phyloP scores from a whole-genome alignment of 2,329 filamentous ascomycete species.

The Sporothrix inflata region DNA sequence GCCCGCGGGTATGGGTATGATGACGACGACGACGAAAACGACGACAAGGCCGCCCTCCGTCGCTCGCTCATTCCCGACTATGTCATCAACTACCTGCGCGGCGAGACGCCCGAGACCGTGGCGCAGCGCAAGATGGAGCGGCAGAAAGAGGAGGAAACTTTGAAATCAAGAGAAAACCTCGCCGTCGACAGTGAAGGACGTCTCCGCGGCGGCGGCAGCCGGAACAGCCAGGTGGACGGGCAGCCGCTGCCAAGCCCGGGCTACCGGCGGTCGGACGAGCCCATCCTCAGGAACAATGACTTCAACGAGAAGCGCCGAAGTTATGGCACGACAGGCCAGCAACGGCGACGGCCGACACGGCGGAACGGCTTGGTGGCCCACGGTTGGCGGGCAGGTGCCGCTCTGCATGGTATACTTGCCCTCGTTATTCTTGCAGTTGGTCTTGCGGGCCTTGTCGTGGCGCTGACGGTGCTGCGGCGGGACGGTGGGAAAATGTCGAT shows the following conservation, averaged over 20 bases:
- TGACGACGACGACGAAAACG: slow-evolving; percentile 31
- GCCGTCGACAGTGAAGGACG: neutral
- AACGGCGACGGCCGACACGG: neutral
- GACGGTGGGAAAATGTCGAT: slow-evolving; percentile 36
- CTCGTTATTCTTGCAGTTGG: slow-evolving; percentile 45
- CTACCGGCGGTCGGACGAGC: slow-evolving; percentile 15
- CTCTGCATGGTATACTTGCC: slow-evolving; percentile 49
- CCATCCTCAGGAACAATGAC: neutral
- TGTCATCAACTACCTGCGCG: slow-evolving; percentile 58
- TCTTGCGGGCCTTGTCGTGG: slow-evolving; percentile 44
- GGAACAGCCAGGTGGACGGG: neutral
- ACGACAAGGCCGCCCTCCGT: slow-evolving; percentile 34
- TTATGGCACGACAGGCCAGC: neutral
- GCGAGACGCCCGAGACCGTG: slow-evolving; percentile 58
- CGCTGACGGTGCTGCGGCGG: slow-evolving; percentile 34
- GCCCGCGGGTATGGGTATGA: slow-evolving; percentile 6
- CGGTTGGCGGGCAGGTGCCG: slow-evolving; percentile 55
- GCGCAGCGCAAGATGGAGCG: slow-evolving; percentile 49
- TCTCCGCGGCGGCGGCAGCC: slow-evolving; percentile 1
- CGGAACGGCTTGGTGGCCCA: slow-evolving; percentile 36
- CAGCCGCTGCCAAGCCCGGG: neutral
- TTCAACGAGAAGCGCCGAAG: neutral
- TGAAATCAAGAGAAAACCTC: slow-evolving; percentile 16
- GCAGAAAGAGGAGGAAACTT: slow-evolving; percentile 35
- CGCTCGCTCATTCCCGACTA: slow-evolving; percentile 59